Conservation (phyloP, 176 grass and related monocot genomes). For the Phragmites australis region DNA sequence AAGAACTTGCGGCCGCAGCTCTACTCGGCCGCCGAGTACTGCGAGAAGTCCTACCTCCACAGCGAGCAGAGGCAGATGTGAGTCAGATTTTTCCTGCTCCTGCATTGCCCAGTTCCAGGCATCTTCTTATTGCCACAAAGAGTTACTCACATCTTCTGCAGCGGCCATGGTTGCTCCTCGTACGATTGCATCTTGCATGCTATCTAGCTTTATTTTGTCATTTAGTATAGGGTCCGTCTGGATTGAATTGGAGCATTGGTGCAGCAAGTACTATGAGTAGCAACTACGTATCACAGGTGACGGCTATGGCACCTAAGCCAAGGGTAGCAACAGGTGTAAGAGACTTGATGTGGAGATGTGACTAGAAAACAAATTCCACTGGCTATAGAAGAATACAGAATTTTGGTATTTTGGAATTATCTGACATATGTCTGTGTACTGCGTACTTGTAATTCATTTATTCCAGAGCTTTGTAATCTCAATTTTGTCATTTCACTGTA, state of each 20-base stretch:
- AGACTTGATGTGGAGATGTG: background rate
- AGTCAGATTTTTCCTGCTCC: conserved; percentile 4
- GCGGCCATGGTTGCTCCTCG: background rate
- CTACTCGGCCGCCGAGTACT: conserved; percentile 93
- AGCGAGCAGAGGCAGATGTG: conserved; percentile 89
- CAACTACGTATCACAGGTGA: conserved; percentile 16
- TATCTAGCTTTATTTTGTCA: conserved; percentile 7
- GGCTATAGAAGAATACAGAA: background rate
- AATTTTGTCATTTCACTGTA: background rate
- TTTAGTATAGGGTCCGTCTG: background rate
- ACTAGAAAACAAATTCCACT: conserved; percentile 36
- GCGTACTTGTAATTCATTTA: background rate
- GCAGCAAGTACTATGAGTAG: background rate
- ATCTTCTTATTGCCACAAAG: background rate
- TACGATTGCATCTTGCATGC: conserved; percentile 15
- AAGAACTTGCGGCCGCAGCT: conserved; percentile 97
- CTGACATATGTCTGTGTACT: conserved; percentile 13
- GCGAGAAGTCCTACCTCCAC: conserved; percentile 93
- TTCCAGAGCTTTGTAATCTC: background rate
- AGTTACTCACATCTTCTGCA: background rate
- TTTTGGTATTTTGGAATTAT: conserved; percentile 28
- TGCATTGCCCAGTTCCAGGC: background rate
- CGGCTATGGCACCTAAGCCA: background rate
- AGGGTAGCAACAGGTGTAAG: conserved; percentile 3
- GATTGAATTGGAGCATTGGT: conserved; percentile 16